Percentiles rank a stretch among this genome's conserved stretches.
Evolutionary conservation across 345 rosid genomes (phyloP).

Genomic region (Arabidopsis arenosa): DNA sequence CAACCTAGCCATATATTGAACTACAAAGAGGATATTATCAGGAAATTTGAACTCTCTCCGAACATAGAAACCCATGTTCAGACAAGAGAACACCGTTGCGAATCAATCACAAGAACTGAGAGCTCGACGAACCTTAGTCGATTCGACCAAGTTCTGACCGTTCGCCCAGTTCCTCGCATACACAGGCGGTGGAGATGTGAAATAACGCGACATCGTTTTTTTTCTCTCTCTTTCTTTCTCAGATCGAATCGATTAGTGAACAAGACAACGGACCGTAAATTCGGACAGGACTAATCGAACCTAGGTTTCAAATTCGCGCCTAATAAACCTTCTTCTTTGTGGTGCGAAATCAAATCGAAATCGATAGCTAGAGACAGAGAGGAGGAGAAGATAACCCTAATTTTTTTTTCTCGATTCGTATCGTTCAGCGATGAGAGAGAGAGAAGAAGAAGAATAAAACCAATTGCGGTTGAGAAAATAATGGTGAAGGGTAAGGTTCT

Average conservation of each 20-base stretch:
- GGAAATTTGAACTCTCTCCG: background rate
- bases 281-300: slow-evolving; percentile 23
- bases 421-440: background rate
- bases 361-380: background rate
- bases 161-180: slow-evolving; percentile 53
- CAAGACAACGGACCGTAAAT: background rate
- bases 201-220: slow-evolving; percentile 63
- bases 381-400: background rate
- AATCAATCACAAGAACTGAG: slow-evolving; percentile 43
- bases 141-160: slow-evolving; percentile 58
- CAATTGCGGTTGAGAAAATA: slow-evolving; percentile 21
- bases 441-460: background rate
- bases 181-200: slow-evolving; percentile 55
- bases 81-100: slow-evolving; percentile 5
- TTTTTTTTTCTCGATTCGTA: background rate
- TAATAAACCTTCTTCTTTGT: background rate
- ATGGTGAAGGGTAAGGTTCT: slow-evolving; percentile 19
- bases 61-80: slow-evolving; percentile 34
- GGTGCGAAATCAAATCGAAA: slow-evolving; percentile 32
- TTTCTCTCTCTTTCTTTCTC: background rate
- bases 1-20: background rate
- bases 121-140: slow-evolving; percentile 76
- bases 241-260: slow-evolving; percentile 31
- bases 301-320: slow-evolving; percentile 29
- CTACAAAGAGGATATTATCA: background rate